Base-by-base conservation (phyloP, 805 yeast species). In the Lipomyces mesembrius region DNA sequence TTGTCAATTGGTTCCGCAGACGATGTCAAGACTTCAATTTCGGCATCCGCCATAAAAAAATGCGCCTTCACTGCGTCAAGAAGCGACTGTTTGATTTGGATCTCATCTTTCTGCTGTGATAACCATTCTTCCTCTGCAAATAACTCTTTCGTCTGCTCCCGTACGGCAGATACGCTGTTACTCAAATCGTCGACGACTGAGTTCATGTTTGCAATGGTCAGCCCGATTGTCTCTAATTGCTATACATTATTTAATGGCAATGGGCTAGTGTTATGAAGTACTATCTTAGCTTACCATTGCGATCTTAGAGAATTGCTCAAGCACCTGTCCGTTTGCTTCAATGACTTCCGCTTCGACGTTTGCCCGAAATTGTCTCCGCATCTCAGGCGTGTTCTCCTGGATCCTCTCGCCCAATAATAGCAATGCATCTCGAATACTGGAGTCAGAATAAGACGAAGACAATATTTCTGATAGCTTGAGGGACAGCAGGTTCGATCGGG, bases 21-120 rank as follows among this genome's bases (percentile, higher is more conserved):
- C 34, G 72, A 72, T 34, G 71, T 72, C 58, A 93, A 78, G 6
- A 84, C 77, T 72, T 85, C 89, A 57, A 86, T 88, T 71, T 94
- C 98, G 64, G 85, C 84, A 67, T 88, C 93, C 56, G 83, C 84
- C 56, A 94, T 76, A 0, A 93, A 85, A 74, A 90, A 91, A 64
- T 84, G 84, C 3, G 83, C 81, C 68, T 87, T 86, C 60, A 76
- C 77, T 1, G 79, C 74, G 22, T 73, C 71, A 35, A 78, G 68
- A 17, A 81, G 66, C 2, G 65, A 70, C 34, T 66, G 66, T 61
- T 78, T 75, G 51, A 66, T 51, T 14, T 62, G 55, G 22, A 76
- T 52, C 22, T 66, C 70, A 12, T 62, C 57, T 62, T 70, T 67
- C 63, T 75, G 75, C 1, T 60, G 11, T 3, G 71, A 63, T 14